Conservation (phyloP, 2,329 filamentous ascomycete genomes). For the Penicillium sp. region DNA sequence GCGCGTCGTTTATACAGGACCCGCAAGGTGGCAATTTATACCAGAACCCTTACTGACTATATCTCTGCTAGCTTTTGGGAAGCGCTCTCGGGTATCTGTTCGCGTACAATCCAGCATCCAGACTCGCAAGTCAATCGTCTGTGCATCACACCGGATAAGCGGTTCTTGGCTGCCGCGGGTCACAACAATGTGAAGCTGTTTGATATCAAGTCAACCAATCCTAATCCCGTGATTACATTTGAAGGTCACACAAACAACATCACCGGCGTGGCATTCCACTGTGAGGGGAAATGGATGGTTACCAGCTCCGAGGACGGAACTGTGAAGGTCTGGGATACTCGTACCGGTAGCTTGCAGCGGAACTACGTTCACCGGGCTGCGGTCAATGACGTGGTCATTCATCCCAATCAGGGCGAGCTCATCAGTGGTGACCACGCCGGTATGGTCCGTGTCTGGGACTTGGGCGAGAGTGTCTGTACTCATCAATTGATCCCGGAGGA, state of each 20-base stretch:
- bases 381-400: constrained; percentile 98
- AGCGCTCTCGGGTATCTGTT: constrained; percentile 94
- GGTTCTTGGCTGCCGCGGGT: constrained; percentile 79
- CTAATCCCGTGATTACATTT: constrained; percentile 86
- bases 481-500: constrained; percentile 96
- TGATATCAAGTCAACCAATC: constrained; percentile 98
- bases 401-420: constrained; percentile 96
- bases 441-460: constrained; percentile 91
- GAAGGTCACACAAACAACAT: constrained; percentile 95
- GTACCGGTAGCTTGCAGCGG: constrained; percentile 79
- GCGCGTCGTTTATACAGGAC: neutral
- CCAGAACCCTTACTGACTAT: constrained; percentile 3
- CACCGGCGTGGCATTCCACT: constrained; percentile 95
- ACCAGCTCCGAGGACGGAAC: constrained; percentile 95
- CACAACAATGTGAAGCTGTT: constrained; percentile 93
- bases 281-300: constrained; percentile 99
- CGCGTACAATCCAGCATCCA: constrained; percentile 93
- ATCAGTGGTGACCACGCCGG: constrained; percentile 93
- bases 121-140: constrained; percentile 98
- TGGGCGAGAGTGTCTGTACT: constrained; percentile 94
- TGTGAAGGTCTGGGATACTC: constrained; percentile 95
- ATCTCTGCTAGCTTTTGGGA: constrained; percentile 78
- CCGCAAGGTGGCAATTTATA: neutral
- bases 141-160: constrained; percentile 97
- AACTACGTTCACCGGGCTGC: constrained; percentile 88